Evolutionary conservation across 495 filamentous ascomycete species (phyloP), one percentile per base, ranked within the genome.

Genomic region (Podospora comata): DNA sequence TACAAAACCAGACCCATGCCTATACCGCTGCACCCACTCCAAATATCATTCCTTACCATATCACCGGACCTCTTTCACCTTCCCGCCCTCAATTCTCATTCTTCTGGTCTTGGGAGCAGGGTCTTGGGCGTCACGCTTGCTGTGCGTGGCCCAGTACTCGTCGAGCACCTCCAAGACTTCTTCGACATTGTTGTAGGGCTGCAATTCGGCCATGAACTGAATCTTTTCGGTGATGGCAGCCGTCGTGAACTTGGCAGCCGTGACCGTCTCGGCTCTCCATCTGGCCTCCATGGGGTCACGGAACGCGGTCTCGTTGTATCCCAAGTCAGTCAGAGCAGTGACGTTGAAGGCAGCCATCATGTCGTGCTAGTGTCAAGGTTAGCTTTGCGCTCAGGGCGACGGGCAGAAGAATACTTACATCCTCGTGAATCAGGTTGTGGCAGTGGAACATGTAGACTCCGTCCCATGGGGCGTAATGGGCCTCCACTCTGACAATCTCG

Each of bases 311-410:
- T 85, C 80, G 6, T 73, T 73, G 72, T 86, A 86, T 9, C 82
- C 83, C 54, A 81, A 79, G 68, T 82, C 76, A 1, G 71, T 62
- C 7, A 85, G 74, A n/a, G 68, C 75, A 6, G 83, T 81, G 48
- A 86, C 80, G 67, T 88, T 88, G 72, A 88, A 87, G 16, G 85
- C 85, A 1, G 79, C 85, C 85, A 87, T 87, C 86, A 87, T 87
- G 66, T 85, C 85, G 71, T 87, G 79, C 72, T 74, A 55, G 20
- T 28, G 15, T 19, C 3, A 1, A 15, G 4, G 55, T 68, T 23
- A 65, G 65, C 55, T 19, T 2, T 2, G 57, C 4, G 32, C 18
- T 13, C 55, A 23, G 6, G 3, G 23, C 23, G 23, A 23, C 23
- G 20, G n/a, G n/a, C n/a, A 58, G n/a, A 9, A 58, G 11, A 11